Percentiles rank a stretch among this genome's conserved stretches.
Conservation (phyloP, 495 filamentous ascomycete genomes). For the Thermochaetoides thermophila region DNA sequence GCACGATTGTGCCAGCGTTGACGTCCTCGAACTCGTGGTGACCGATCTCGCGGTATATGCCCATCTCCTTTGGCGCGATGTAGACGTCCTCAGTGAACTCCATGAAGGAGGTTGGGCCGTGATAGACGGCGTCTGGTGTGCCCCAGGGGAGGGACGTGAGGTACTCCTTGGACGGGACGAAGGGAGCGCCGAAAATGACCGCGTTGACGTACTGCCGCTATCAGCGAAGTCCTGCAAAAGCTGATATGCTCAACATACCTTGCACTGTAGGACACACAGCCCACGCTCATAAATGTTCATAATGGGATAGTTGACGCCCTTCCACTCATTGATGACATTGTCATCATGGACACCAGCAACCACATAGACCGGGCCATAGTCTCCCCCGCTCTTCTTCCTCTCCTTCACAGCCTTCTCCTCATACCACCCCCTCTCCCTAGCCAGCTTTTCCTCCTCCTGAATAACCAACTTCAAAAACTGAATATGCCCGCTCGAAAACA, state of each 20-base stretch:
- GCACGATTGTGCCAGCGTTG: slow-evolving; percentile 85
- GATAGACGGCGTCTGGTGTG: slow-evolving; percentile 70
- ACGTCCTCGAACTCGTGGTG: slow-evolving; percentile 69
- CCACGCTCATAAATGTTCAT: slow-evolving; percentile 98
- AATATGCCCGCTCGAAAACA: slow-evolving; percentile 94
- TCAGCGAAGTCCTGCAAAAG: background rate
- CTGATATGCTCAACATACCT: slow-evolving; percentile 42
- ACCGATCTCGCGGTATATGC: slow-evolving; percentile 59
- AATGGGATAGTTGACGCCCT: slow-evolving; percentile 95
- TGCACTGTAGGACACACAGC: slow-evolving; percentile 88
- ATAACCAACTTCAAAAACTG: slow-evolving; percentile 74
- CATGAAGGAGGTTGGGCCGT: slow-evolving; percentile 88
- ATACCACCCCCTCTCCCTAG: slow-evolving; percentile 56
- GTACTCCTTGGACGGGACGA: slow-evolving; percentile 62
- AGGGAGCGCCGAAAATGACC: slow-evolving; percentile 78
- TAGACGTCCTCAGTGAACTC: slow-evolving; percentile 80
- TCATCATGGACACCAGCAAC: slow-evolving; percentile 90
- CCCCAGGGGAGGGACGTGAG: slow-evolving; percentile 61
- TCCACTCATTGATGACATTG: slow-evolving; percentile 84
- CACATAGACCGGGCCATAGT: slow-evolving; percentile 71
- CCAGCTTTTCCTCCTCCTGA: slow-evolving; percentile 52
- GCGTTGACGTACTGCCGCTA: slow-evolving; percentile 64
- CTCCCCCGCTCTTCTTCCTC: slow-evolving; percentile 46
- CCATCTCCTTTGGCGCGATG: slow-evolving; percentile 56
- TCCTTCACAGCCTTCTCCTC: slow-evolving; percentile 43